Evolutionary conservation across 2,329 filamentous ascomycete genomes (phyloP).

Genomic region (Pseudogymnoascus sp.): DNA sequence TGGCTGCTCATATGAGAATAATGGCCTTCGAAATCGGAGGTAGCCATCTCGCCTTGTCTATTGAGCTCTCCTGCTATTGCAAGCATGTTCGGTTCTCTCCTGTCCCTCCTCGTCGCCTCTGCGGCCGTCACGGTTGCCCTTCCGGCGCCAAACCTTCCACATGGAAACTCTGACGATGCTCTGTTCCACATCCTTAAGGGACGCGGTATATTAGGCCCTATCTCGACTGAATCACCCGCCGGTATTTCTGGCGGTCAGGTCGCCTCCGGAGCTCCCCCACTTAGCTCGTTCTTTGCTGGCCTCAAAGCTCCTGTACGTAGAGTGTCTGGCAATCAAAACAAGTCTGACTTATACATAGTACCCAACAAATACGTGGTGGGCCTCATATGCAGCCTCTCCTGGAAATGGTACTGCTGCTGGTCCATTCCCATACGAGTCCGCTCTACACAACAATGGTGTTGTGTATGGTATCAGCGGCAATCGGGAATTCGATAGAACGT

Average conservation of each 20-base stretch:
- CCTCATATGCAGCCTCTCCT: constrained; percentile 19
- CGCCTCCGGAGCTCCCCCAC: constrained; percentile 14
- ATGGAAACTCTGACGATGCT: background rate
- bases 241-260: constrained; percentile 18
- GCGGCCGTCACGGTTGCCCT: background rate
- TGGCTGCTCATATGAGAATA: background rate
- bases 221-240: constrained; percentile 17
- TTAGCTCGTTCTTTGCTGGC: constrained; percentile 21
- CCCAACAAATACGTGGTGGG: constrained; percentile 23
- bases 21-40: background rate
- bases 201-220: constrained; percentile 18
- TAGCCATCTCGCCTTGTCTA: background rate
- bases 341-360: constrained; percentile 12
- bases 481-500: constrained; percentile 21
- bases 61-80: background rate
- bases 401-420: constrained; percentile 20
- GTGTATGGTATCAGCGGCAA: constrained; percentile 20
- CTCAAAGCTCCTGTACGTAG: constrained; percentile 21
- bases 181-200: background rate
- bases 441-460: constrained; percentile 19
- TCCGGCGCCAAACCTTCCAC: background rate
- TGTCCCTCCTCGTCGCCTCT: background rate
- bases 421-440: constrained; percentile 21
- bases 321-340: background rate
- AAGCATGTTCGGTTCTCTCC: constrained; percentile 6